Evolutionary conservation across 805 yeast genomes (phyloP), one percentile per base, ranked within the genome.

Genomic region (Jamesozyma piceae): DNA sequence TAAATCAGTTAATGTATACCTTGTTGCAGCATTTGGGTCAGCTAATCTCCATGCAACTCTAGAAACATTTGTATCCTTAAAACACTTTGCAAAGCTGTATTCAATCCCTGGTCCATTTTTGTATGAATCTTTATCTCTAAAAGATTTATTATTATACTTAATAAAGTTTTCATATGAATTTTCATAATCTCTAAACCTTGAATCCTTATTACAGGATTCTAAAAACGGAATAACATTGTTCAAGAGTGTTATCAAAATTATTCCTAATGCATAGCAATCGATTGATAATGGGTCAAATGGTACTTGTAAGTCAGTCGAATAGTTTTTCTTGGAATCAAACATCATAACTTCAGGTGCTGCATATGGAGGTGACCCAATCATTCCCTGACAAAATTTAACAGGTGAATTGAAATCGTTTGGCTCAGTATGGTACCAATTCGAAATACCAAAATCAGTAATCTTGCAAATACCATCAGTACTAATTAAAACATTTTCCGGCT

Each of bases 311-410:
- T 51, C 39, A 56, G 53, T 64, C 51, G 60, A 66, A 66, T 55
- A 49, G n/a, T 43, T 42, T 39, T 58, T 54, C 42, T 60, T 53
- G 8, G 54, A 42, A 42, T 56, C 62, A 31, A 65, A 72, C 22
- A 64, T 57, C 74, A 77, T 72, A 14, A 82, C 84, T 60, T 83
- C 92, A 1, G 94, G 92, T 4, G 90, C 78, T 11, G 81, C 75
- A 59, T 81, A 83, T 1, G 92, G 92, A 3, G 92, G 86, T 1
- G 89, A 81, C 2, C 94, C 92, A 35, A 82, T 81, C 57, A 73
- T 72, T 2, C 76, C 65, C 34, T 71, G 65, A 31, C 65, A 62
- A 26, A 50, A 35, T 37, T 58, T 64, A 8, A 64, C 38, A 5
- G 50, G 72, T 20, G 76, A 68, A 0, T 58, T 50, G 18, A 72